A percentile compares a stretch with the other conserved stretches of the same genome.
Conservation (phyloP, 352 stramenopile genomes). For the Globisporangium paddicum region DNA sequence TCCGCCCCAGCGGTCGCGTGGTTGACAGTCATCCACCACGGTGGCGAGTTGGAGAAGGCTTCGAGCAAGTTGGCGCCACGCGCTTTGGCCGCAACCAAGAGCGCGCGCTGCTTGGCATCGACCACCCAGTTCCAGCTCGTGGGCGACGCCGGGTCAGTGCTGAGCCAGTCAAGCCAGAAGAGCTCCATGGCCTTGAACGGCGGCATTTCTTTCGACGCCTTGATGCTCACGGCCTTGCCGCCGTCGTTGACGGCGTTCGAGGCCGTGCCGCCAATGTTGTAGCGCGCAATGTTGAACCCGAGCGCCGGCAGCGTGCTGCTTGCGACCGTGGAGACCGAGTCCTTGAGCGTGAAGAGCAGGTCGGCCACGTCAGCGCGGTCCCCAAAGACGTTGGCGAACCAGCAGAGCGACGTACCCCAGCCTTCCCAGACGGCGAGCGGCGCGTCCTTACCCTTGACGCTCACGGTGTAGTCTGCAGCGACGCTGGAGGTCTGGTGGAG, state of each 20-base stretch:
- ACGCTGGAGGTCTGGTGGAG: not conserved
- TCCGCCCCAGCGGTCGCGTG: conserved; percentile 38
- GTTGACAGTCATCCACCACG: conserved; percentile 67
- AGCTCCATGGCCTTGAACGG: conserved; percentile 47
- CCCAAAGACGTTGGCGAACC: conserved; percentile 61
- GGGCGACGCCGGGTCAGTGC: conserved; percentile 22
- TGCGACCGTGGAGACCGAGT: conserved; percentile 21
- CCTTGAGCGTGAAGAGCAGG: conserved; percentile 42
- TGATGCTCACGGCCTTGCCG: conserved; percentile 37
- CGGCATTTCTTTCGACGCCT: conserved; percentile 41
- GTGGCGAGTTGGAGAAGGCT: conserved; percentile 52
- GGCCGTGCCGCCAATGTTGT: conserved; percentile 51
- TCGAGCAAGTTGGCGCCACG: conserved; percentile 40
- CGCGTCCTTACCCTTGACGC: conserved; percentile 16
- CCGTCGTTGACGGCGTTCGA: conserved; percentile 35
- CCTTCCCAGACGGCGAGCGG: conserved; percentile 35
- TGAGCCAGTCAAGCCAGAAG: conserved; percentile 57
- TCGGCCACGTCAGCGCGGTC: conserved; percentile 50
- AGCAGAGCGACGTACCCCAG: conserved; percentile 57
- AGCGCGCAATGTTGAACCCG: conserved; percentile 54
- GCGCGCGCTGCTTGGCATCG: conserved; percentile 36
- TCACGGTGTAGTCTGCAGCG: conserved; percentile 23
- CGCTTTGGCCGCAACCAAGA: conserved; percentile 31
- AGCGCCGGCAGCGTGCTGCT: conserved; percentile 28
- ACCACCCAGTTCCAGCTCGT: conserved; percentile 46